These are phyloP conservation scores for Beauveria pseudobassiana DNA, from an alignment of 2,329 filamentous ascomycete genomes.

Conservation along the genomic window DNA sequence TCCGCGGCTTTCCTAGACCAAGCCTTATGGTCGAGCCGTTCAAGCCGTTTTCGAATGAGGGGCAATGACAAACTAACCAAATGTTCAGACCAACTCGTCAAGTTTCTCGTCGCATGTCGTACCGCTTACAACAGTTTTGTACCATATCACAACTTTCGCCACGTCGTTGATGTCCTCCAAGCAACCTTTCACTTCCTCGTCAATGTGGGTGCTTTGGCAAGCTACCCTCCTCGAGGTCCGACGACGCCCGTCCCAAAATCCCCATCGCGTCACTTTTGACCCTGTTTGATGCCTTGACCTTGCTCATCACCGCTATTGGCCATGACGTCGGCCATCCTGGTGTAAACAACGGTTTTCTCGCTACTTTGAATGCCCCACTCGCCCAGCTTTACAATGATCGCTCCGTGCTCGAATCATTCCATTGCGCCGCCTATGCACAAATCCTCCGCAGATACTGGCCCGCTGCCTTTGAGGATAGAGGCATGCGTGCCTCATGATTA, in stretches of 20 bases:
- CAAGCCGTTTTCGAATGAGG: background rate
- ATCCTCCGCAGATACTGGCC: constrained; percentile 93
- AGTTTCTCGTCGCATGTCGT: constrained; percentile 80
- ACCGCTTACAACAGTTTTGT: constrained; percentile 95
- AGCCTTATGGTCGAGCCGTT: background rate
- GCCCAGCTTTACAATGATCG: constrained; percentile 96
- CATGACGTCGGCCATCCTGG: constrained; percentile 97
- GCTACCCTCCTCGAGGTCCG: constrained; percentile 42
- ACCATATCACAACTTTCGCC: constrained; percentile 96
- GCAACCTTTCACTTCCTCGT: constrained; percentile 87
- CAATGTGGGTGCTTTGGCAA: constrained; percentile 66
- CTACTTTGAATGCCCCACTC: constrained; percentile 83
- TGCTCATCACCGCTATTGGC: constrained; percentile 92
- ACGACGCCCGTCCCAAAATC: constrained; percentile 37
- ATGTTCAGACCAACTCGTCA: constrained; percentile 63
- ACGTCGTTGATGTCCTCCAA: constrained; percentile 93
- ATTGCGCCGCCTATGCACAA: constrained; percentile 94
- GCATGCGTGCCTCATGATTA: constrained; percentile 91
- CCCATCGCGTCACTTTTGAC: constrained; percentile 67
- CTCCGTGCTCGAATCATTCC: constrained; percentile 93
- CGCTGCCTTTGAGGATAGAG: constrained; percentile 65
- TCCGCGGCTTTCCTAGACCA: background rate
- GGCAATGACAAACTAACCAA: constrained; percentile 29
- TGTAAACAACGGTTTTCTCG: constrained; percentile 94
- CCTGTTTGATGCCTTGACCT: constrained; percentile 80